Conservation (phyloP, 2,329 filamentous ascomycete species). For the Trichoderma polysporum region DNA sequence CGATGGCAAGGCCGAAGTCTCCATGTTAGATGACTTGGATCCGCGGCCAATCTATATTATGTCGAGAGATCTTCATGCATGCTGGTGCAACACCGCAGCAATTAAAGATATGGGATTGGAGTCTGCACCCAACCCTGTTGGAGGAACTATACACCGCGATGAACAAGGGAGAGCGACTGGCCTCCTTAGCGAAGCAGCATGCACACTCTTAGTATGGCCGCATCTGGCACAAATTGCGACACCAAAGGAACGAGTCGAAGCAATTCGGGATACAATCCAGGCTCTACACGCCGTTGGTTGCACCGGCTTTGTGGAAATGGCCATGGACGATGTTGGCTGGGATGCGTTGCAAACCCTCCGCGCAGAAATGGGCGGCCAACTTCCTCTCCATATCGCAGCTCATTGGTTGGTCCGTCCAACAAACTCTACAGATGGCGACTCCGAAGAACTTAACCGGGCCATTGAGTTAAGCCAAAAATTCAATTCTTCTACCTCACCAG, state of each 20-base stretch:
- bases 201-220: slow-evolving; percentile 3
- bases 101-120: slow-evolving; percentile 9
- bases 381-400: slow-evolving; percentile 12
- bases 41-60: slow-evolving; percentile 2
- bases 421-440: neutral
- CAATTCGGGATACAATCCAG: neutral
- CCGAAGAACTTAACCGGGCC: neutral
- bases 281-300: slow-evolving; percentile 12
- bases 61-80: slow-evolving; percentile 9
- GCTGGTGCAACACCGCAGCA: slow-evolving; percentile 9
- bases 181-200: neutral
- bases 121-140: slow-evolving; percentile 1
- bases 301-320: slow-evolving; percentile 14
- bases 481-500: neutral
- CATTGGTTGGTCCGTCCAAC: slow-evolving; percentile 11
- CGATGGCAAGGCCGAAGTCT: slow-evolving; percentile 2
- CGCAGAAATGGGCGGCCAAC: slow-evolving; percentile 3
- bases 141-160: slow-evolving; percentile 16
- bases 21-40: slow-evolving; percentile 5
- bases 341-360: slow-evolving; percentile 4
- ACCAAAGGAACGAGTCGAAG: neutral
- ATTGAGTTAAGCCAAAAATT: neutral
- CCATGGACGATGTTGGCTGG: slow-evolving; percentile 15
- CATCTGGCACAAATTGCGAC: slow-evolving; percentile 13
- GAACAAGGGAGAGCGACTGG: neutral